Evolutionary conservation across 2,329 filamentous ascomycete genomes (phyloP).

Genomic region (Davidsoniella eucalypti): DNA sequence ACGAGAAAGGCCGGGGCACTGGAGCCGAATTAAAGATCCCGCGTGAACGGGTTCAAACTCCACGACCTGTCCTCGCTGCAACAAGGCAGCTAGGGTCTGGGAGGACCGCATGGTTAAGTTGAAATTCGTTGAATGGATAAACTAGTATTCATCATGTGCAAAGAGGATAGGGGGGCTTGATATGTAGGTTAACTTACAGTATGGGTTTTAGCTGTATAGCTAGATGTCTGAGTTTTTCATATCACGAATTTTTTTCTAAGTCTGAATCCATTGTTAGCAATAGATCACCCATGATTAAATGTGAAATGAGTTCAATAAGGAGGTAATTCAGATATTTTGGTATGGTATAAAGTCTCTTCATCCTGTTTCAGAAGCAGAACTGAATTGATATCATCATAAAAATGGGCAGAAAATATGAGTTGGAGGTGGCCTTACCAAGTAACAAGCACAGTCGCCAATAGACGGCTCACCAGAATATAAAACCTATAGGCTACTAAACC

Average conservation of each 20-base stretch:
- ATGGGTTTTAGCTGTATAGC: too few relatives aligned
- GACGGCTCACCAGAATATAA: too few relatives aligned
- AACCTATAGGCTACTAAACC: too few relatives aligned
- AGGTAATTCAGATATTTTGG: constrained; percentile 9
- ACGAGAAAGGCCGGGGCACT: constrained; percentile 25
- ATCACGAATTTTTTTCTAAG: too few relatives aligned
- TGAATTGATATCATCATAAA: constrained; percentile 52
- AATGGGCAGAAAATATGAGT: background rate
- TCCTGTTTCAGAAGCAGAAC: constrained; percentile 58
- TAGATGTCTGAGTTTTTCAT: too few relatives aligned
- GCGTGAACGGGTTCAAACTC: constrained; percentile 35
- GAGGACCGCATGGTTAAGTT: constrained; percentile 54
- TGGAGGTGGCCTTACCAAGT: background rate
- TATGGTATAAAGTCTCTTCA: constrained; percentile 49
- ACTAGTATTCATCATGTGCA: constrained; percentile 32
- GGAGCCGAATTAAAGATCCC: constrained; percentile 41
- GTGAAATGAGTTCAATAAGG: background rate
- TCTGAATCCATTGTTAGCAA: background rate
- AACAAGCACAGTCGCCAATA: too few relatives aligned
- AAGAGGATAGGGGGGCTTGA: background rate
- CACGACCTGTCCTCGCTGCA: constrained; percentile 56
- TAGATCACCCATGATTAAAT: background rate
- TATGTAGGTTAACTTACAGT: too few relatives aligned
- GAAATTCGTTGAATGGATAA: constrained; percentile 62
- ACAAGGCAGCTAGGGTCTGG: constrained; percentile 44